phyloP scores from a whole-genome alignment of 306 rosid species.

The Prosopis cineraria region DNA sequence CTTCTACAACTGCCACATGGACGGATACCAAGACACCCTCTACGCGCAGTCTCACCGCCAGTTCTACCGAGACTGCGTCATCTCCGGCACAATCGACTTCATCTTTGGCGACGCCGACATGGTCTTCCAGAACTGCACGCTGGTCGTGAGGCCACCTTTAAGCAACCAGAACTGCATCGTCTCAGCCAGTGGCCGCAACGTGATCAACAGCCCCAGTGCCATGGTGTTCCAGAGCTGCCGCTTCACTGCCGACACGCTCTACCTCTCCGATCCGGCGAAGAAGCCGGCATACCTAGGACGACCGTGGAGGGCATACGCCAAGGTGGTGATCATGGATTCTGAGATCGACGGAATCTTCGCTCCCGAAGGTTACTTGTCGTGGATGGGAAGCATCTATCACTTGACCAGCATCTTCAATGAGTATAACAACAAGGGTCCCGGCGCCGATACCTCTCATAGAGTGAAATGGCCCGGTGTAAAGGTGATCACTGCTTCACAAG shows the following conservation, averaged over 20 bases:
- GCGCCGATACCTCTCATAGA: slow-evolving; percentile 32
- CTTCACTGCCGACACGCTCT: slow-evolving; percentile 46
- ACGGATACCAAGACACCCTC: slow-evolving; percentile 61
- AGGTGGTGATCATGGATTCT: slow-evolving; percentile 66
- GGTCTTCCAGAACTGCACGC: slow-evolving; percentile 69
- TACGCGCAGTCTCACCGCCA: slow-evolving; percentile 52
- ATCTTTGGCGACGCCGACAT: slow-evolving; percentile 51
- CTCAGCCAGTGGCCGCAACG: slow-evolving; percentile 65
- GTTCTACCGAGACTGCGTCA: slow-evolving; percentile 58
- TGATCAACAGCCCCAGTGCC: slow-evolving; percentile 42
- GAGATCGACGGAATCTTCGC: slow-evolving; percentile 53
- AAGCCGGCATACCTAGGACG: slow-evolving; percentile 60
- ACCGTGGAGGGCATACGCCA: slow-evolving; percentile 65
- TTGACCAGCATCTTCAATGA: slow-evolving; percentile 53
- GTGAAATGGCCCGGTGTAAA: slow-evolving; percentile 63
- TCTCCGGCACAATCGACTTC: slow-evolving; percentile 58
- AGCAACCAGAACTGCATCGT: slow-evolving; percentile 54
- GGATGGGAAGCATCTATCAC: slow-evolving; percentile 48
- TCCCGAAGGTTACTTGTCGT: slow-evolving; percentile 64
- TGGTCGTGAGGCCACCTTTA: slow-evolving; percentile 51
- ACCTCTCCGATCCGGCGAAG: not conserved
- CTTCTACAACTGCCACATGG: slow-evolving; percentile 56
- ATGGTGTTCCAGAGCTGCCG: slow-evolving; percentile 62
- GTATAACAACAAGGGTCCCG: slow-evolving; percentile 59
- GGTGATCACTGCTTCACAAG: slow-evolving; percentile 10